Evolutionary conservation across 805 yeast genomes (phyloP).

Genomic region (Candida ponderosae): DNA sequence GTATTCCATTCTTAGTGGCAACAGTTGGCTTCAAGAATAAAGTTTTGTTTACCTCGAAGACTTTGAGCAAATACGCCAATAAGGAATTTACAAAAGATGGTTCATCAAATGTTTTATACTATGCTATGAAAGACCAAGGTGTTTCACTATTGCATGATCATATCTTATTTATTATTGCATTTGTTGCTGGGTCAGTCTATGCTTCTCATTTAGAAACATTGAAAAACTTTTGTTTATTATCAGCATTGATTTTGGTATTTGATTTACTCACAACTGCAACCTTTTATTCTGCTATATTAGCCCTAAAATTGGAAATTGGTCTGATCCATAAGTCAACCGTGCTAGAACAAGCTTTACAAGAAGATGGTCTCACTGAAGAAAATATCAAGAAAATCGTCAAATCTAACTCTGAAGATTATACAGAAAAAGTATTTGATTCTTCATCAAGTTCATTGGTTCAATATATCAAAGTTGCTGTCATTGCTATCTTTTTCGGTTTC

Average conservation of each 20-base stretch:
- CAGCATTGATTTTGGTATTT: slow-evolving; percentile 58
- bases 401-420: slow-evolving; percentile 13
- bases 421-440: slow-evolving; percentile 17
- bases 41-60: slow-evolving; percentile 58
- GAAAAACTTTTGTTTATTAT: slow-evolving; percentile 70
- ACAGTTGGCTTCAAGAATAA: slow-evolving; percentile 89
- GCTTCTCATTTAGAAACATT: slow-evolving; percentile 66
- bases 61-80: slow-evolving; percentile 26
- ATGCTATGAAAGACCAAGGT: slow-evolving; percentile 28
- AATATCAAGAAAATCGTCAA: slow-evolving; percentile 65
- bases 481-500: slow-evolving; percentile 50
- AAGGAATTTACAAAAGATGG: slow-evolving; percentile 23
- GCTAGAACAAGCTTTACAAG: slow-evolving; percentile 76
- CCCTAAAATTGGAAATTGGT: slow-evolving; percentile 83
- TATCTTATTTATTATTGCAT: slow-evolving; percentile 60
- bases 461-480: slow-evolving; percentile 51
- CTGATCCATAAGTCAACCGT: slow-evolving; percentile 76
- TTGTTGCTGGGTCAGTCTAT: slow-evolving; percentile 56
- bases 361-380: slow-evolving; percentile 75
- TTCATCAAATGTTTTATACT: slow-evolving; percentile 25
- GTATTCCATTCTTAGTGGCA: slow-evolving; percentile 88
- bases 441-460: slow-evolving; percentile 37
- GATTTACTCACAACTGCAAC: slow-evolving; percentile 73
- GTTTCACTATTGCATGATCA: slow-evolving; percentile 57
- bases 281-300: slow-evolving; percentile 74